phyloP scores from a whole-genome alignment of 2,329 filamentous ascomycete species.

The Pyrenochaeta sp. region DNA sequence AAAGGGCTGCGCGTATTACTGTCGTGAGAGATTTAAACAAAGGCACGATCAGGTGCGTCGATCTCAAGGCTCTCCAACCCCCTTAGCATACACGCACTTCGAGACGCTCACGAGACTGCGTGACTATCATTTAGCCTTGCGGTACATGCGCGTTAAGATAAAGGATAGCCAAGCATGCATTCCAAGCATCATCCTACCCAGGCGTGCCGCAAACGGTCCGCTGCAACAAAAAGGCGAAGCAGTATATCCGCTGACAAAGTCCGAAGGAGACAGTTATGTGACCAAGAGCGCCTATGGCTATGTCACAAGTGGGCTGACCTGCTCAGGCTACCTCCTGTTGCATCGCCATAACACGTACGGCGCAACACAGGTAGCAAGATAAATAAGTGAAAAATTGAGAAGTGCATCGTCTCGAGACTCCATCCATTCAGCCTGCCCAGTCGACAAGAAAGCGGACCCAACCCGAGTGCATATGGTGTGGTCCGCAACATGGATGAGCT shows the following conservation, averaged over 20 bases:
- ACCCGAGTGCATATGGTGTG: constrained; percentile 8
- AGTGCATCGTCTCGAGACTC: neutral
- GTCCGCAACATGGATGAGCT: constrained; percentile 16
- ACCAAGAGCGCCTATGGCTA: constrained; percentile 13
- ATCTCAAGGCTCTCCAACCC: neutral
- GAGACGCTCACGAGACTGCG: constrained; percentile 18
- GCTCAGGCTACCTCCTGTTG: neutral
- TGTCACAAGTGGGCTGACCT: constrained; percentile 3
- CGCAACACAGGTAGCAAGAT: neutral
- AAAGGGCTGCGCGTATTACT: too few relatives aligned
- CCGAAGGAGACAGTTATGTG: neutral
- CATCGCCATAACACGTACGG: neutral
- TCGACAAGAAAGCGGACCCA: constrained; percentile 10
- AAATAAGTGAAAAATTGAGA: neutral
- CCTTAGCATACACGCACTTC: constrained; percentile 8
- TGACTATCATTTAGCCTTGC: constrained; percentile 12
- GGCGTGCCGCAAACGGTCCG: neutral
- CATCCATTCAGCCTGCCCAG: constrained; percentile 17
- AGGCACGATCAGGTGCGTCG: too few relatives aligned
- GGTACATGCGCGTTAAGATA: neutral
- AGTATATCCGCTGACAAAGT: neutral
- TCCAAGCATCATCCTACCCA: neutral
- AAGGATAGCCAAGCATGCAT: neutral
- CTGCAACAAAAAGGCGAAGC: neutral
- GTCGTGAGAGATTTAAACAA: neutral